These are phyloP conservation scores for Diversispora eburnea DNA, from an alignment of 192 early-diverging fungal species.

Conservation along the genomic window DNA sequence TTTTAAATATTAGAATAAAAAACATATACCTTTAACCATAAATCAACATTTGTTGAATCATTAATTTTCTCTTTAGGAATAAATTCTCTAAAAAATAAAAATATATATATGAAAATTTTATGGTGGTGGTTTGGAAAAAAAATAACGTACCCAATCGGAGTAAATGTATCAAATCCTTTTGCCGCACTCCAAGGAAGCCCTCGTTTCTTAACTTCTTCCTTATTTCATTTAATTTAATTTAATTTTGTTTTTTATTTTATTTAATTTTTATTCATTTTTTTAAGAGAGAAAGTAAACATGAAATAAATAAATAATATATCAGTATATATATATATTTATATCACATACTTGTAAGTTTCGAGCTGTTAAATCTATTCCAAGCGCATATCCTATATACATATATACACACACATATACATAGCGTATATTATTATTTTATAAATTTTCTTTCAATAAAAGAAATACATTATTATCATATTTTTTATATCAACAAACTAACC, in stretches of 20 bases:
- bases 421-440: too few species aligned
- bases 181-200: constrained; percentile 88
- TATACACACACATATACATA: too few species aligned
- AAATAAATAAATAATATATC: background rate
- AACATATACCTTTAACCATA: constrained; percentile 67
- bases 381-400: constrained; percentile 58
- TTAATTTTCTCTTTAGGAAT: constrained; percentile 64
- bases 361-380: constrained; percentile 92
- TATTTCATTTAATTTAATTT: too few species aligned
- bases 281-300: too few species aligned
- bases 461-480: too few species aligned
- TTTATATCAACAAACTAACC: constrained; percentile 27
- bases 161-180: constrained; percentile 96
- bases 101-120: constrained; percentile 5
- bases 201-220: constrained; percentile 76
- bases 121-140: background rate
- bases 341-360: constrained; percentile 72
- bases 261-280: too few species aligned
- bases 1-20: background rate
- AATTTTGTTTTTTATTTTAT: too few species aligned
- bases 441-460: too few species aligned
- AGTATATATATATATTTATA: too few species aligned
- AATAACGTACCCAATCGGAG: constrained; percentile 66
- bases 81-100: constrained; percentile 53
- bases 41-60: constrained; percentile 69